Percentiles rank a stretch among this genome's conserved stretches.
These are phyloP conservation scores for Torrubiella hemipterigena DNA, from an alignment of 2,329 filamentous ascomycete species.

Conservation along the genomic window DNA sequence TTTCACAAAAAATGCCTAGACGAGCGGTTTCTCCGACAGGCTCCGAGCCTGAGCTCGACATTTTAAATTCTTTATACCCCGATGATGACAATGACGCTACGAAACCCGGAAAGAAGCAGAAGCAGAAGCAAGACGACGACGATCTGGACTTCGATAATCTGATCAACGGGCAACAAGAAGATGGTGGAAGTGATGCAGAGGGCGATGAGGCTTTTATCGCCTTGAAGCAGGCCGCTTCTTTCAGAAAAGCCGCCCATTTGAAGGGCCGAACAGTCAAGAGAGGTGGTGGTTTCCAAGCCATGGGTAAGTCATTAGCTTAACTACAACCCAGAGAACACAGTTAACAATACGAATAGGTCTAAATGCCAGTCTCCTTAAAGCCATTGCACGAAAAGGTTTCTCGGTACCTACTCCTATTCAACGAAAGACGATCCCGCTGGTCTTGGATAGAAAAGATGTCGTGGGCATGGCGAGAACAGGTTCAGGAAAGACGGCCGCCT, in stretches of 20 bases:
- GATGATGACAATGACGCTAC: slow-evolving; percentile 33
- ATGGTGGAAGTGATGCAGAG: slow-evolving; percentile 41
- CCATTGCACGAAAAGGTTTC: slow-evolving; percentile 89
- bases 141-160: slow-evolving; percentile 50
- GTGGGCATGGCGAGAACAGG: slow-evolving; percentile 98
- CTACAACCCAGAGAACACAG: neutral
- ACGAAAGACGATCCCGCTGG: slow-evolving; percentile 85
- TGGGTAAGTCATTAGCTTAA: slow-evolving; percentile 44
- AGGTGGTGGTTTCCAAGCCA: slow-evolving; percentile 90
- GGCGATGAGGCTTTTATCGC: slow-evolving; percentile 87
- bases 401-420: slow-evolving; percentile 95
- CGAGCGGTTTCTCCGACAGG: slow-evolving; percentile 67
- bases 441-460: slow-evolving; percentile 86
- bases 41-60: slow-evolving; percentile 88
- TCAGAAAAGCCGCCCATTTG: slow-evolving; percentile 70
- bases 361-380: slow-evolving; percentile 72
- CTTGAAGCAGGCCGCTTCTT: slow-evolving; percentile 72
- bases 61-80: slow-evolving; percentile 65
- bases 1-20: slow-evolving; percentile 52
- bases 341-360: slow-evolving; percentile 37
- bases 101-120: slow-evolving; percentile 22
- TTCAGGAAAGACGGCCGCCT: slow-evolving; percentile 95
- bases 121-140: too few relatives aligned
- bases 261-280: slow-evolving; percentile 87
- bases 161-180: slow-evolving; percentile 34